phyloP scores from a whole-genome alignment of 208 protist genomes.

The Crithidia bombi region DNA sequence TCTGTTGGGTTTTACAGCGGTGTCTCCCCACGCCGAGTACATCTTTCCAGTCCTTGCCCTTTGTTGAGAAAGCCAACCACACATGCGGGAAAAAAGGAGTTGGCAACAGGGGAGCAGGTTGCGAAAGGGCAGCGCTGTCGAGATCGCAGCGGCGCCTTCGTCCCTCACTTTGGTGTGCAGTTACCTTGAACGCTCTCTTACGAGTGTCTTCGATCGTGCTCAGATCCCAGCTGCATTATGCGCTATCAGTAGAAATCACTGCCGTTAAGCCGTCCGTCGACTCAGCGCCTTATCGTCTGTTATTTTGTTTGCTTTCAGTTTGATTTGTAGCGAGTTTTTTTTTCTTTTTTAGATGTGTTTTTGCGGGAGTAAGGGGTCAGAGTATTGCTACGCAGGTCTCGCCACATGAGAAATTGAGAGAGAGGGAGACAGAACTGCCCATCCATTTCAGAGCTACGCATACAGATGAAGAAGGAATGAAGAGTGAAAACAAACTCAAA shows the following conservation, averaged over 20 bases:
- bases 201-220: too few species aligned
- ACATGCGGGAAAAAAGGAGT: background rate
- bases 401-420: too few species aligned
- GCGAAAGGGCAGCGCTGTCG: background rate
- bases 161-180: background rate
- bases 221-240: too few species aligned
- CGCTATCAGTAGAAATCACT: too few species aligned
- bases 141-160: background rate
- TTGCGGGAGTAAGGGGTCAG: background rate
- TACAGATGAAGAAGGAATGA: background rate
- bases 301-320: background rate
- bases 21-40: too few species aligned
- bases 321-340: background rate
- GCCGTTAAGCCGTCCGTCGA: too few species aligned
- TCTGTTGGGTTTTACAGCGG: too few species aligned
- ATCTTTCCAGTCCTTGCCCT: too few species aligned
- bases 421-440: background rate
- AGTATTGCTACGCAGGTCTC: slow-evolving; percentile 14
- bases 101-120: background rate
- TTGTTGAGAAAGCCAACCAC: too few species aligned
- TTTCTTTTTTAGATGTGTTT: slow-evolving; percentile 5
- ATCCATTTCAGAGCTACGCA: slow-evolving; percentile 10
- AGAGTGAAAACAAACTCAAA: background rate
- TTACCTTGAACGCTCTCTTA: too few species aligned
- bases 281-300: too few species aligned